Base-by-base conservation (phyloP, 129 eudicot species). In the Pittosporum tobira region DNA sequence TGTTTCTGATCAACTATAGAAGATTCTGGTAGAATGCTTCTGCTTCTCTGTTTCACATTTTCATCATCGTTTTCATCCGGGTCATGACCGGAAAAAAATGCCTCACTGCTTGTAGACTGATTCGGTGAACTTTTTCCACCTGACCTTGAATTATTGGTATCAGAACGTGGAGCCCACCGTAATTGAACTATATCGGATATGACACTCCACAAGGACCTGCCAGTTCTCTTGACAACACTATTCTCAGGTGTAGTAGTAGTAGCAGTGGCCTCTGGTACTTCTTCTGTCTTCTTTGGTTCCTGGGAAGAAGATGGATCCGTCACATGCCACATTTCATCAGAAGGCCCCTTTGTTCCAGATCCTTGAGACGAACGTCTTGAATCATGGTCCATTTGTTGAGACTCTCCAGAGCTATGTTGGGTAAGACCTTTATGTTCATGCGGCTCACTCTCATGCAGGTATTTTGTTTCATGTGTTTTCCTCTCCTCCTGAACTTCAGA, bases 81-180 rank as follows among this genome's bases (percentile, higher is more conserved):
- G 65, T 89, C 95, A 64, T 79, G 80, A 63, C 87, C 95, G 37
- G 98, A 86, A 80, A 80, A 91, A 95, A 90, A 86, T 26, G 85
- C 40, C 55, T 83, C 98, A 23, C 89, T 83, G 63, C 87, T 76
- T 2, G 77, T 67, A 55, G 95, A 86, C 73, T 80, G 87, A 74
- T 65, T 71, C 2, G 95, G 63, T 16, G 88, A 88, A 62, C 73
- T 80, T 64, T 52, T 77, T 62, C 75, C 80, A 25, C 75, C 89
- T 5, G 87, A 51, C 61, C 73, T 82, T 29, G 81, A 65, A 37
- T 70, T 75, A 36, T 70, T 81, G 60, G 56, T 73, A 65, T 78
- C 94, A 34, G 89, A 70, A 64, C 61, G 85, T 38, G 81, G 43
- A 29, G 66, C 54, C 96, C 94, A 91, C 16, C 81, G 73, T 22